phyloP scores from a whole-genome alignment of 2,329 filamentous ascomycete species.

The Bipolaris victoriae region DNA sequence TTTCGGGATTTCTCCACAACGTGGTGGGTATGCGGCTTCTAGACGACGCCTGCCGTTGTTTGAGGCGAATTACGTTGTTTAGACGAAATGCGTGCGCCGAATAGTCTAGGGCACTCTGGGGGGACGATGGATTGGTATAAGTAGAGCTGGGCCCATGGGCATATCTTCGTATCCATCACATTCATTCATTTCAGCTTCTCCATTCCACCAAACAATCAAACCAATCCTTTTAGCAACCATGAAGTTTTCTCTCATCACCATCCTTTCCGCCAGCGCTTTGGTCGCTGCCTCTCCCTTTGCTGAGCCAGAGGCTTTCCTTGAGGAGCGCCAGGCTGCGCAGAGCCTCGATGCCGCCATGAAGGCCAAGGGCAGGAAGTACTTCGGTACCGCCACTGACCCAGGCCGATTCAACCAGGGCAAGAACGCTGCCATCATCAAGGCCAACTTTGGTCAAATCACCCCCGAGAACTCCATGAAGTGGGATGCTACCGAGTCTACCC shows the following conservation, averaged over 20 bases:
- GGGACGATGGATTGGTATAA: conserved; percentile 8
- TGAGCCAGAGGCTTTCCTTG: conserved; percentile 37
- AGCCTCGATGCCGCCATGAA: conserved; percentile 65
- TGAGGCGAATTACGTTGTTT: not conserved
- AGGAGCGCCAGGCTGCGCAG: conserved; percentile 42
- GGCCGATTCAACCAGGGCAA: conserved; percentile 58
- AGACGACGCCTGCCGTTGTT: not conserved
- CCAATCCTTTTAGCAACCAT: conserved; percentile 23
- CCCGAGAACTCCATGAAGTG: conserved; percentile 75
- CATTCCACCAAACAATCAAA: not conserved
- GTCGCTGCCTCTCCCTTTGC: conserved; percentile 37
- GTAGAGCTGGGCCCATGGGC: not conserved
- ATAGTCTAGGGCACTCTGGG: conserved; percentile 5
- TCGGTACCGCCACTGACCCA: conserved; percentile 65
- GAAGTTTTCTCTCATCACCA: conserved; percentile 40
- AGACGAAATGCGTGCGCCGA: not conserved
- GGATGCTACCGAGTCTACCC: conserved; percentile 61
- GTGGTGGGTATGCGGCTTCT: not conserved
- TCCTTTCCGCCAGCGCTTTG: conserved; percentile 39
- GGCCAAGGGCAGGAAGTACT: conserved; percentile 70
- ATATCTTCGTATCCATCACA: not conserved
- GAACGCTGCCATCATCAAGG: conserved; percentile 64
- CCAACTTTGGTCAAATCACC: conserved; percentile 69
- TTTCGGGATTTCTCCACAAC: not conserved
- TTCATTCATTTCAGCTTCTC: conserved; percentile 3